Evolutionary conservation across 2,329 filamentous ascomycete genomes (phyloP), one percentile per base, ranked within the genome.

Genomic region (Ascochyta fabae): DNA sequence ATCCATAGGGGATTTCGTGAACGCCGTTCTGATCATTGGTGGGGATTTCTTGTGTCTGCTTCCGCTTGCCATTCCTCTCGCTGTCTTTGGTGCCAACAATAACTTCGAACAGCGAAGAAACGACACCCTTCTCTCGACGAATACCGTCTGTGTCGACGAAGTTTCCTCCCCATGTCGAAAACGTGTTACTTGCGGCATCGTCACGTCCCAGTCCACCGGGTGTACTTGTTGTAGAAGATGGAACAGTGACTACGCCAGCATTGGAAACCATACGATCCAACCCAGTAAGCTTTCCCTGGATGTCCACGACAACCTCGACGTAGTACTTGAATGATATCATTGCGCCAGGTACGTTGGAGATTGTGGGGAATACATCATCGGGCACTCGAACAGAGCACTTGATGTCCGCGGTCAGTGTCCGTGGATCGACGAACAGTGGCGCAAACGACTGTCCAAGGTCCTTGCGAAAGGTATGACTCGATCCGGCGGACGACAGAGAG

Each of bases 241-340:
- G 73, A 41, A 67, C 79, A 63, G 62, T 82, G 71, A 78, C 85
- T 65, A 84, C 78, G 48, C 80, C 82, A 44, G 83, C 75, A 38
- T 80, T 82, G 9, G 83, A 84, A 16, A 87, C 77, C 62, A 85
- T 84, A 38, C 87, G 83, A 67, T 92, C 88, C 60, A 92, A 86
- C n/a, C 86, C 86, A 1, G 88, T 86, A 36, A 97, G 79, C 71
- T 92, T 95, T 34, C 94, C 94, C 42, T 95, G 93, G 0, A 98
- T 82, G 71, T 99, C 95, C 22, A 97, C 86, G 26, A 98, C 88
- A 2, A 97, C 91, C 75, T 99, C 95, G 19, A 97, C 84, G 64
- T 93, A 91, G 70, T 99, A 98, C 64, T 89, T 91, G 79, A 99
- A 98, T 66, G 88, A 92, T 62, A 99, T 95, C 88, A 98, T 95